phyloP scores from a whole-genome alignment of 2,329 filamentous ascomycete species.

The Aspergillus sp. region DNA sequence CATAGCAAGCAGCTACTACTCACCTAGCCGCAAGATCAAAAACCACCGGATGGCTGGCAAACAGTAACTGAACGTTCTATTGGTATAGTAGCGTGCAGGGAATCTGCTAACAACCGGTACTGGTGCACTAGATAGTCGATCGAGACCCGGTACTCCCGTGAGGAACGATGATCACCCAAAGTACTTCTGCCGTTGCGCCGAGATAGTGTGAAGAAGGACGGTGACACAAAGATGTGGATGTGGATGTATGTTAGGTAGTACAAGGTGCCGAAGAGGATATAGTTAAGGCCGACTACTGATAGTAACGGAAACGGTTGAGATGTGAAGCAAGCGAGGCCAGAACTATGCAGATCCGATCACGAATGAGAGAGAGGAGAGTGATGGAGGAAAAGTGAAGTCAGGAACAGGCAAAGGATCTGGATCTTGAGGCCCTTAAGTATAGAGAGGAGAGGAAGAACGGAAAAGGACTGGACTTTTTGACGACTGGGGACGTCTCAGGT shows the following conservation, averaged over 20 bases:
- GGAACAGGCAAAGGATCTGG: constrained; percentile 13
- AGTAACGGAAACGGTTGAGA: background rate
- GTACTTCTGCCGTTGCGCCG: constrained; percentile 10
- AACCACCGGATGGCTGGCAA: background rate
- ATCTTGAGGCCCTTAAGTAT: constrained; percentile 19
- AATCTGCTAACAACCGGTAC: constrained; percentile 16
- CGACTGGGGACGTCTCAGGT: constrained; percentile 12
- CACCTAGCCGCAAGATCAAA: background rate
- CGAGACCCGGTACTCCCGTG: constrained; percentile 1
- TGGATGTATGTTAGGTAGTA: background rate
- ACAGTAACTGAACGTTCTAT: background rate
- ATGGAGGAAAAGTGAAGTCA: constrained; percentile 4
- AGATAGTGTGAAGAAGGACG: constrained; percentile 15
- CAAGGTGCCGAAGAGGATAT: background rate
- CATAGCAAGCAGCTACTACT: constrained; percentile 1
- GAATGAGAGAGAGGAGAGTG: background rate
- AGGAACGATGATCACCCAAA: constrained; percentile 1
- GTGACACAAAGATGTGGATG: constrained; percentile 19
- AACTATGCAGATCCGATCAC: background rate
- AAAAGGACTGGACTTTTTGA: constrained; percentile 15
- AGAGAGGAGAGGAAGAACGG: background rate
- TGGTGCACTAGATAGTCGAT: constrained; percentile 12
- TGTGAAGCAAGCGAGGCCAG: background rate
- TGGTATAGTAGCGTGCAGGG: constrained; percentile 10
- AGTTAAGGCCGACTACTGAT: background rate